Base-by-base conservation (phyloP, 2,329 filamentous ascomycete species). In the Coniosporium tulheliwenetii region DNA sequence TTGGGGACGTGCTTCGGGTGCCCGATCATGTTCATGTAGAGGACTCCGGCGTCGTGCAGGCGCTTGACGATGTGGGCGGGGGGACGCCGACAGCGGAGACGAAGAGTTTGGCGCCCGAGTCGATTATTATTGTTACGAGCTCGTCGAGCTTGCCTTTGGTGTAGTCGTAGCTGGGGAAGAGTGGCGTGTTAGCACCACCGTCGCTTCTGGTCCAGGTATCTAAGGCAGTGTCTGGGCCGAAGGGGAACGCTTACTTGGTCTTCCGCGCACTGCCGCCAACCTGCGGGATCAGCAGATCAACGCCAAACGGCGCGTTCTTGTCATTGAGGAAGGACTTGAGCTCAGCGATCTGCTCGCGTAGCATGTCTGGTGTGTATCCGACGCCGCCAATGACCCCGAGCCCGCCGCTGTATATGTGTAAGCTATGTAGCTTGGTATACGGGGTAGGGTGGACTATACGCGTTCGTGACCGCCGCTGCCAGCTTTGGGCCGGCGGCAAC, bases 1-100 rank as follows among this genome's bases (percentile, higher is more conserved):
- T 96, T 98, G 66, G 85, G 75, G 48, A 94, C 89, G 69, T 98
- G 91, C 79, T 98, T 98, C 58, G 91, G 89, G 73, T 98, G 91
- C 50, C 91, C 91, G 60, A 98, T 87, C 91, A 98, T 98, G 79
- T 98, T 98, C 91, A 96, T 96, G 74, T 93, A 94, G 50, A 93
- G 73, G 51, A 98, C 75, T 50, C 87, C 87, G 55, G 77, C 69
- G 57, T 77, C 75, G 75, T 98, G 91, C 37, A 98, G 78, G 59
- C 76, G 81, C 50, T 96, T 86, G 55, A 98, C 86, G 44, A 95
- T 80, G 51, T 74, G 69, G 65, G 84, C 85, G 91, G 85, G 36
- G 91, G 87, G 19, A 96, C 82, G 55, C 91, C 91, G 60, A 98
- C 86, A 54, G 91, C 91, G 40, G 85, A 95, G 53, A 98, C 91